Evolutionary conservation across 164 flowering plant genomes (phyloP).

Genomic region (Magnolia kwangsiensis): DNA sequence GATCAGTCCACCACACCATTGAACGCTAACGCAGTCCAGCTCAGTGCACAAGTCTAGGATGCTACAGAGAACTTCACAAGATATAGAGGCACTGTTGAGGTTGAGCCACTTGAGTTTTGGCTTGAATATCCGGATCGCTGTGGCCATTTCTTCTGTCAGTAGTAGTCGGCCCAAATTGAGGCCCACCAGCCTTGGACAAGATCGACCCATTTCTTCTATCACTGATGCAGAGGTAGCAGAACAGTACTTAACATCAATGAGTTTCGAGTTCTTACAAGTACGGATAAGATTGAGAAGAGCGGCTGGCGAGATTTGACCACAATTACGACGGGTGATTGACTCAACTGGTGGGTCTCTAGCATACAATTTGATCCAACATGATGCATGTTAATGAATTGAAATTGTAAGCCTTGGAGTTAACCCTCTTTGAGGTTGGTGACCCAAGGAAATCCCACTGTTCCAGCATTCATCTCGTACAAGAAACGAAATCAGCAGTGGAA

Average conservation of each 20-base stretch:
- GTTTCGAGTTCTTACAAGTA: background rate
- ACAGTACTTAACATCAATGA: background rate
- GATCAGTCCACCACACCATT: background rate
- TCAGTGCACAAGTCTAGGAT: background rate
- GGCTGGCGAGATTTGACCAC: background rate
- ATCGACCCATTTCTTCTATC: slow-evolving; percentile 1
- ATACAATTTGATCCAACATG: background rate
- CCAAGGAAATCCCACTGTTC: no score
- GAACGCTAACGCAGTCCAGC: background rate
- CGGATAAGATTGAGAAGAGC: background rate
- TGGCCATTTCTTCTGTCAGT: background rate
- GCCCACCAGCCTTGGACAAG: background rate
- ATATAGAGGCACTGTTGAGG: background rate
- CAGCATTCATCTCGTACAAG: no score
- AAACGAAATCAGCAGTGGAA: no score
- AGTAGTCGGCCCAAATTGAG: background rate
- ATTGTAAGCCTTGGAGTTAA: no score
- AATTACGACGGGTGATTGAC: background rate
- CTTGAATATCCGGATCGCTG: background rate
- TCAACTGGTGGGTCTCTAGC: background rate
- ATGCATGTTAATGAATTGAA: no score
- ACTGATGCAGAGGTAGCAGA: background rate
- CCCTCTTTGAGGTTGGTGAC: no score
- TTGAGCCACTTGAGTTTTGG: slow-evolving; percentile 2
- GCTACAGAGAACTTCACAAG: background rate